phyloP scores from a whole-genome alignment of 176 grass and related monocot genomes.

The Themeda triandra region DNA sequence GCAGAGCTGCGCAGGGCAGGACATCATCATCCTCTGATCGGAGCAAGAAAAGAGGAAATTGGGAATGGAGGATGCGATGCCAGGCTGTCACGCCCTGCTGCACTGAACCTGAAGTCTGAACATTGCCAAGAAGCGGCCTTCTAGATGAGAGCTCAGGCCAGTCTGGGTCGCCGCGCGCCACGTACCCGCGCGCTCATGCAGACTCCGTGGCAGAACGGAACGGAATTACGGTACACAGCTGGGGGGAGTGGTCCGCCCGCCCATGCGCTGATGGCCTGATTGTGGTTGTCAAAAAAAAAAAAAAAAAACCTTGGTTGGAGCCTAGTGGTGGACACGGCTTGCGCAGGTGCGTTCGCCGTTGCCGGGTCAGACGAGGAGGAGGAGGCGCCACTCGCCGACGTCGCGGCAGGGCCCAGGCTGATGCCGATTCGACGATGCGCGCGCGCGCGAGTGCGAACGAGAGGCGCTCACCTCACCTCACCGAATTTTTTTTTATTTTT shows the following conservation, averaged over 20 bases:
- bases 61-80: background rate
- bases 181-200: background rate
- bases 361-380: background rate
- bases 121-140: conserved; percentile 12
- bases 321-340: background rate
- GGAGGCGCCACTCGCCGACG: background rate
- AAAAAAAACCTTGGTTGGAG: no score
- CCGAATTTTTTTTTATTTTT: no score
- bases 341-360: background rate
- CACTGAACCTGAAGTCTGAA: conserved; percentile 3
- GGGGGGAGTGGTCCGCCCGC: no score
- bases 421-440: background rate
- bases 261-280: no score
- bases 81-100: background rate
- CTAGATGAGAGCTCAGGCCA: conserved; percentile 11
- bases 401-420: background rate
- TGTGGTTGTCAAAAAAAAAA: no score
- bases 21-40: background rate
- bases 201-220: background rate
- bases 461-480: background rate
- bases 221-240: no score
- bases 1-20: background rate
- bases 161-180: background rate
- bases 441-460: background rate
- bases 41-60: background rate